phyloP scores from a whole-genome alignment of 2,329 filamentous ascomycete species.

The Lachnellula hyalina region DNA sequence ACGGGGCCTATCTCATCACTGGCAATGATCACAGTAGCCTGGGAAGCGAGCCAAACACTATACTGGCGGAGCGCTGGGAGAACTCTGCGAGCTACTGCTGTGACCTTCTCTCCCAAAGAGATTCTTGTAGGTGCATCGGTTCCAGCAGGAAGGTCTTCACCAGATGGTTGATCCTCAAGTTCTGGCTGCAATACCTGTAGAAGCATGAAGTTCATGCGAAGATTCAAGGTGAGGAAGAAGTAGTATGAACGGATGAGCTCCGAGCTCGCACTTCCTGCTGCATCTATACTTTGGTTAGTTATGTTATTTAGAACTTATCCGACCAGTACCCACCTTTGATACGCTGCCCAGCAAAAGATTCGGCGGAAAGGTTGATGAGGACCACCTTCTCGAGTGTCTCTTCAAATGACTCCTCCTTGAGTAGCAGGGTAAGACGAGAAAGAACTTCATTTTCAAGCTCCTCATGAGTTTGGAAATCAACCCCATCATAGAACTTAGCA shows the following conservation, averaged over 20 bases:
- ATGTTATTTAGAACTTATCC: background rate
- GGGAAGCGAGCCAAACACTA: constrained; percentile 60
- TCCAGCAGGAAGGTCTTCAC: constrained; percentile 39
- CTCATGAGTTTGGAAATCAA: constrained; percentile 66
- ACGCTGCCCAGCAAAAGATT: constrained; percentile 62
- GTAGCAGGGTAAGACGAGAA: constrained; percentile 65
- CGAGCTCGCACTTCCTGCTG: constrained; percentile 30
- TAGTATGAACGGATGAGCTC: constrained; percentile 45
- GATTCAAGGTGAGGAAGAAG: constrained; percentile 71
- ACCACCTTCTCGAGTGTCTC: constrained; percentile 71
- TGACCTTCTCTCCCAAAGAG: constrained; percentile 43
- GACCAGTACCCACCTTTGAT: constrained; percentile 45
- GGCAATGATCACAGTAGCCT: constrained; percentile 48
- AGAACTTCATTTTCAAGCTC: constrained; percentile 85
- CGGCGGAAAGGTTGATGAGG: constrained; percentile 80
- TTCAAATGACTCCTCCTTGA: constrained; percentile 63
- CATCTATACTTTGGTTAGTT: constrained; percentile 33
- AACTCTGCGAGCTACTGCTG: constrained; percentile 53
- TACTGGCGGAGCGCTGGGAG: constrained; percentile 62
- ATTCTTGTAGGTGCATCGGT: constrained; percentile 34
- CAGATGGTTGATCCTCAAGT: constrained; percentile 45
- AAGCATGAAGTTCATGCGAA: constrained; percentile 69
- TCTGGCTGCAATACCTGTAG: constrained; percentile 67
- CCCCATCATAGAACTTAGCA: constrained; percentile 74
- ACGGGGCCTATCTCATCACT: constrained; percentile 48